Conservation (phyloP, 805 yeast species). For the Kluyveromyces wickerhamii region DNA sequence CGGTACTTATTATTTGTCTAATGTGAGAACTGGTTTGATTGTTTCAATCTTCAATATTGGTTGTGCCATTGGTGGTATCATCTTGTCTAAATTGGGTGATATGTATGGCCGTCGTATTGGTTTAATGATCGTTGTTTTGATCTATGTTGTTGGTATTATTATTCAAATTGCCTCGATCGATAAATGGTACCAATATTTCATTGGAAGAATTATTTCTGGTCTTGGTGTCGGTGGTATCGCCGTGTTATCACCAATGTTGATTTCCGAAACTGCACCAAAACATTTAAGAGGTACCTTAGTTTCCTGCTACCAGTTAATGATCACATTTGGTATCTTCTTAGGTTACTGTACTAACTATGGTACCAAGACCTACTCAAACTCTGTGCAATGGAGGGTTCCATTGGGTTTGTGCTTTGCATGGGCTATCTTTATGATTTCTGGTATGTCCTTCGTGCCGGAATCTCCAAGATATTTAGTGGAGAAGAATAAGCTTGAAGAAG, state of each 20-base stretch:
- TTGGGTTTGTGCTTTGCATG: constrained; percentile 47
- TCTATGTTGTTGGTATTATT: constrained; percentile 58
- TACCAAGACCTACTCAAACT: constrained; percentile 31
- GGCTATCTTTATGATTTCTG: constrained; percentile 32
- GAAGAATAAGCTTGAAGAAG: constrained; percentile 49
- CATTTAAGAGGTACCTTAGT: constrained; percentile 63
- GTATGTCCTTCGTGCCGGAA: constrained; percentile 55
- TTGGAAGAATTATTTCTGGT: constrained; percentile 66
- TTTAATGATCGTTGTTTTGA: constrained; percentile 48
- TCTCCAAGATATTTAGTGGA: constrained; percentile 62
- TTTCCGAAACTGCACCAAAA: constrained; percentile 34
- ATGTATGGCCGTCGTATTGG: constrained; percentile 57
- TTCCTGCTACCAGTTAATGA: constrained; percentile 60
- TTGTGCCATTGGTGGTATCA: constrained; percentile 63
- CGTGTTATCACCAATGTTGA: constrained; percentile 66
- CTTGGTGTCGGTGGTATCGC: constrained; percentile 71
- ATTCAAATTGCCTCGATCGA: constrained; percentile 48
- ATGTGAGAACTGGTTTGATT: constrained; percentile 47
- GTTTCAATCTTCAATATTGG: constrained; percentile 62
- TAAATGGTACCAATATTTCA: constrained; percentile 62
- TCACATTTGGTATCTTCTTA: constrained; percentile 65
- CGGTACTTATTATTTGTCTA: constrained; percentile 42
- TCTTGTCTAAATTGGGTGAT: constrained; percentile 51
- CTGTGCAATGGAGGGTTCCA: constrained; percentile 68
- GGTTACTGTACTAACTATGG: constrained; percentile 72